phyloP scores from a whole-genome alignment of 2,329 filamentous ascomycete species.

The Penicillium olsonii region DNA sequence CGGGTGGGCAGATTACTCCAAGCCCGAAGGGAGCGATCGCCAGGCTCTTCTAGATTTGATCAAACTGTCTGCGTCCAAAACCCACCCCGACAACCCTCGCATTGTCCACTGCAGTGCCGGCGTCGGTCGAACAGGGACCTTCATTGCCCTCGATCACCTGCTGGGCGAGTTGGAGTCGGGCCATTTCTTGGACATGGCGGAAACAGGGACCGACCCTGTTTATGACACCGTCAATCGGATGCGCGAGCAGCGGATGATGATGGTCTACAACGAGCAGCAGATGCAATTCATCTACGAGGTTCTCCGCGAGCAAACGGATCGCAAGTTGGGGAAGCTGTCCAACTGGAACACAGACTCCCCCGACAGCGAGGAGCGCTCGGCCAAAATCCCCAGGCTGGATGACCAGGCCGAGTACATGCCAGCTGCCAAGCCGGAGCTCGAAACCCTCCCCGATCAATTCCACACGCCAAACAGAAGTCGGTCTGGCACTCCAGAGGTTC shows the following conservation, averaged over 20 bases:
- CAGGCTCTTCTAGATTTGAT: constrained; percentile 55
- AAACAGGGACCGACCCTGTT: constrained; percentile 65
- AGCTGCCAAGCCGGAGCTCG: constrained; percentile 40
- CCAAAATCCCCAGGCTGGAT: constrained; percentile 39
- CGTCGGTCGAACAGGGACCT: constrained; percentile 90
- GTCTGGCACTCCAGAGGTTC: constrained; percentile 30
- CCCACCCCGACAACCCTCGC: constrained; percentile 65
- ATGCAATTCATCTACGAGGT: constrained; percentile 88
- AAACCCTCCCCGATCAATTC: constrained; percentile 26
- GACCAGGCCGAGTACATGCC: constrained; percentile 31
- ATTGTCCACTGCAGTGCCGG: constrained; percentile 89
- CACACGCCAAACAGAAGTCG: constrained; percentile 29
- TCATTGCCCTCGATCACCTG: constrained; percentile 93
- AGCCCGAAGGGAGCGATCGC: constrained; percentile 63
- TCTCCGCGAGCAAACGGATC: constrained; percentile 59
- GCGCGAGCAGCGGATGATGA: constrained; percentile 84
- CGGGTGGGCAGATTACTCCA: constrained; percentile 87
- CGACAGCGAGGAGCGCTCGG: constrained; percentile 32
- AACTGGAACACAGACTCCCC: constrained; percentile 12
- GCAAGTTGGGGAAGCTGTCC: constrained; percentile 33
- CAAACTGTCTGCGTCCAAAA: constrained; percentile 47
- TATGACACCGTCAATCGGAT: constrained; percentile 77
- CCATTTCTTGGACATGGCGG: constrained; percentile 55
- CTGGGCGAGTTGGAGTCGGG: constrained; percentile 78
- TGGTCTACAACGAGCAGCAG: constrained; percentile 90